Evolutionary conservation across 1,139 yeast species (phyloP).

Genomic region (Debaryomyces sp.): DNA sequence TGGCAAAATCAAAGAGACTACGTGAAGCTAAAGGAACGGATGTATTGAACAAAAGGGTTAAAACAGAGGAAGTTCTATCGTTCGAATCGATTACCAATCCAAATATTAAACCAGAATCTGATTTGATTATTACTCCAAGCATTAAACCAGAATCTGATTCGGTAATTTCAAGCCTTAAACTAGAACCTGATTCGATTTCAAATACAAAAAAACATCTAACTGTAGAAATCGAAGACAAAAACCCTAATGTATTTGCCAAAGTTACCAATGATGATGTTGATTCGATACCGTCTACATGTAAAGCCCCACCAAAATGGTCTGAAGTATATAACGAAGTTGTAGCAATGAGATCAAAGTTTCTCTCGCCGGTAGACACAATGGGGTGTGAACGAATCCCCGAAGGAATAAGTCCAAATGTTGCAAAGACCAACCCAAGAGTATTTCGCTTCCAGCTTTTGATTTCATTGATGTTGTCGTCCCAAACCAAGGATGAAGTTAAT

Average conservation of each 20-base stretch:
- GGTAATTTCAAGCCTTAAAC: background rate
- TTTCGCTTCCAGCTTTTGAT: constrained; percentile 76
- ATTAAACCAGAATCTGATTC: too few relatives aligned
- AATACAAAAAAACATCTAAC: constrained; percentile 9
- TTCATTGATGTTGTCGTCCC: constrained; percentile 86
- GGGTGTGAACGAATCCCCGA: constrained; percentile 83
- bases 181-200: background rate
- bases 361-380: constrained; percentile 85
- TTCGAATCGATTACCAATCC: background rate
- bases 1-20: background rate
- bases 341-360: constrained; percentile 60
- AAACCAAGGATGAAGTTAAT: constrained; percentile 88
- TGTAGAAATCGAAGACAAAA: constrained; percentile 14
- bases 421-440: constrained; percentile 33
- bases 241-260: constrained; percentile 17
- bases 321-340: constrained; percentile 64
- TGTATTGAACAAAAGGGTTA: background rate
- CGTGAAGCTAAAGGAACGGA: background rate
- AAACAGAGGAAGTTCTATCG: background rate
- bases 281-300: background rate
- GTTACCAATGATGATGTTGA: constrained; percentile 14
- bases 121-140: too few relatives aligned
- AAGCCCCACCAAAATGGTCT: constrained; percentile 51
- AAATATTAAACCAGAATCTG: background rate
- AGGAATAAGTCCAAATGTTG: constrained; percentile 35